Conservation (phyloP, 176 grass and related monocot species). For the Calamus simplicifolius region DNA sequence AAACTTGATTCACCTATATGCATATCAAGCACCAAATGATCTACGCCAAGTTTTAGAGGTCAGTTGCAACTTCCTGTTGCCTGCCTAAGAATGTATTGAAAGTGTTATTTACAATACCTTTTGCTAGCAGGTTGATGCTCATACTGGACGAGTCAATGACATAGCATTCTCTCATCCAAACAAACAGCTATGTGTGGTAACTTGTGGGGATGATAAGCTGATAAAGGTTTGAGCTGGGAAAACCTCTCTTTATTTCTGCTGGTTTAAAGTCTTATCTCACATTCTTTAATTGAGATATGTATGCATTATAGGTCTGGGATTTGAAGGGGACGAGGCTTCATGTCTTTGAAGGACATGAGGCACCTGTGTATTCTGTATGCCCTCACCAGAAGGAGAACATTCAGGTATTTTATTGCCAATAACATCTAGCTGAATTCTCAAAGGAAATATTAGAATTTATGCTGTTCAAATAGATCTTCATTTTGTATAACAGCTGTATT, state of each 20-base stretch:
- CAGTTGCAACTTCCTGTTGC: conserved; percentile 8
- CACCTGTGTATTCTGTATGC: conserved; percentile 87
- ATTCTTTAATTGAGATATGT: conserved; percentile 19
- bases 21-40: conserved; percentile 77
- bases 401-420: conserved; percentile 44
- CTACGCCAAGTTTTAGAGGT: conserved; percentile 75
- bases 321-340: conserved; percentile 54
- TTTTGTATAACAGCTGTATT: too few relatives aligned
- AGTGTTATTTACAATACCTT: conserved; percentile 1
- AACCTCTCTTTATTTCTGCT: conserved; percentile 4
- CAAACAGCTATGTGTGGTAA: conserved; percentile 76
- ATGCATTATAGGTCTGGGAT: conserved; percentile 76
- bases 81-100: conserved; percentile 5
- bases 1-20: conserved; percentile 81
- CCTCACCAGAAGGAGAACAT: conserved; percentile 93
- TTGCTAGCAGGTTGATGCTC: conserved; percentile 78
- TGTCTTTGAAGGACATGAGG: conserved; percentile 92
- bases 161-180: conserved; percentile 90
- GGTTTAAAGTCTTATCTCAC: conserved; percentile 8
- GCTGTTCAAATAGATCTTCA: too few relatives aligned
- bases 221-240: conserved; percentile 54
- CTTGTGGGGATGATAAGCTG: conserved; percentile 97
- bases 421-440: background rate
- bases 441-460: too few relatives aligned
- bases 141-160: conserved; percentile 86